Percentiles rank a stretch among this genome's conserved stretches.
Evolutionary conservation across 176 grass and related monocot species (phyloP).

Genomic region (Dendrocalamus sinicus): DNA sequence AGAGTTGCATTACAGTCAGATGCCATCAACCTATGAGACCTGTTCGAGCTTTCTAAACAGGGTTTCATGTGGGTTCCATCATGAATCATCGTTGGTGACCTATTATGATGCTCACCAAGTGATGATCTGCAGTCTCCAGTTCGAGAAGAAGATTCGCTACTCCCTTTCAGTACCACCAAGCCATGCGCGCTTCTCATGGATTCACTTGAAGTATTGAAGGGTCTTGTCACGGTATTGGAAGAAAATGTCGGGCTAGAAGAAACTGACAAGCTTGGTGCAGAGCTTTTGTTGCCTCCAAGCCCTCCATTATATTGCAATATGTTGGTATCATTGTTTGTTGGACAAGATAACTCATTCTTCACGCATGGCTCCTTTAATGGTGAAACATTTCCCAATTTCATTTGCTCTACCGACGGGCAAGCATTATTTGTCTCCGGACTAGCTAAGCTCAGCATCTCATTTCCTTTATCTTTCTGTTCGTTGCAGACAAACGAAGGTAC

Average conservation of each 20-base stretch:
- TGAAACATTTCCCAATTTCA: slow-evolving; percentile 39
- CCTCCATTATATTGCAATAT: slow-evolving; percentile 35
- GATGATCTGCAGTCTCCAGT: slow-evolving; percentile 40
- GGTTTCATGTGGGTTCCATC: slow-evolving; percentile 41
- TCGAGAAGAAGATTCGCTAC: slow-evolving; percentile 13
- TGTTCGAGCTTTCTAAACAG: slow-evolving; percentile 44
- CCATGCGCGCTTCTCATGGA: slow-evolving; percentile 26
- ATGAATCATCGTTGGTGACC: slow-evolving; percentile 25
- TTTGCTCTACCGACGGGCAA: slow-evolving; percentile 40
- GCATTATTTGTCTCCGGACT: slow-evolving; percentile 7
- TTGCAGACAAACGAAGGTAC: slow-evolving; percentile 31
- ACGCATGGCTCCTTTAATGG: slow-evolving; percentile 26
- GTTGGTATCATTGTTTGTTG: slow-evolving; percentile 18
- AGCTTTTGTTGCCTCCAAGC: slow-evolving; percentile 38
- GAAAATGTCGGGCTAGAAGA: slow-evolving; percentile 50
- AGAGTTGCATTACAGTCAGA: slow-evolving; percentile 51
- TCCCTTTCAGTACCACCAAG: not conserved
- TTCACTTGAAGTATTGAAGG: slow-evolving; percentile 39
- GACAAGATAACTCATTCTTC: slow-evolving; percentile 27
- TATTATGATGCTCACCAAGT: slow-evolving; percentile 38
- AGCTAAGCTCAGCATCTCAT: slow-evolving; percentile 25
- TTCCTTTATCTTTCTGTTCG: slow-evolving; percentile 49
- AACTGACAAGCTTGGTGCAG: slow-evolving; percentile 12
- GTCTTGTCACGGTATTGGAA: slow-evolving; percentile 24
- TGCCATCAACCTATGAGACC: slow-evolving; percentile 42